Base-by-base conservation (phyloP, 208 protist species). In the Leishmania braziliensis region DNA sequence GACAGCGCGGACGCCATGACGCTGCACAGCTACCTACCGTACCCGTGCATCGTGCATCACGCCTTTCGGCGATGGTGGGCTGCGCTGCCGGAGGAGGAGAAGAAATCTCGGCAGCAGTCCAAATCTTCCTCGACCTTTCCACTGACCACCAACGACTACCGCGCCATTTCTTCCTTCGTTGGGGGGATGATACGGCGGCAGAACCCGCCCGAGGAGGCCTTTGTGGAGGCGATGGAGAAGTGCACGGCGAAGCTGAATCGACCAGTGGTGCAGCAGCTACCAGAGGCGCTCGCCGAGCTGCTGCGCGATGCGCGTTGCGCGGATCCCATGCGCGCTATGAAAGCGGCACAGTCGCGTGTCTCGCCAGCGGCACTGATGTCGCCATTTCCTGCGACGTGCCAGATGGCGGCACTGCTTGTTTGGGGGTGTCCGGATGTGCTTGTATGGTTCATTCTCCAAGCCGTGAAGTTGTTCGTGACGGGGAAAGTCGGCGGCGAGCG, bases 11-110 rank as follows among this genome's bases (percentile, higher is more conserved):
- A 86, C 29, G 58, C 79, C 9, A 81, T 84, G 78, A 78, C 78
- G 53, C 70, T 91, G 51, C 91, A 94, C 69, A 91, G 90, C 65
- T 96, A 99, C 83, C 76, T 99, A 20, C 97, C 98, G 16, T 98
- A 94, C 81, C 89, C 94, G 14, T 90, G 95, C 29, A 88, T 99
- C 50, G 79, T 98, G 23, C 82, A 97, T 69, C 86, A 95, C 62
- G 93, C 93, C 6, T 85, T 92, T 66, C 72, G 84, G 18, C 78
- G 88, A 60, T 90, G 90, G 89, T 84, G 85, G 77, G 65, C 48
- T 1, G 78, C 84, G 46, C 23, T 79, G 53, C 53, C 62, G 5
- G 46, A 20, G 14, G 53, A 43, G 29, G 82, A 65, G 48, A 51
- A 81, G 33, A 23, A 16, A 5, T 54, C n/a, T 29, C 69, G 51